phyloP scores from a whole-genome alignment of 2,329 filamentous ascomycete genomes.

The Trichoderma aggressivum region DNA sequence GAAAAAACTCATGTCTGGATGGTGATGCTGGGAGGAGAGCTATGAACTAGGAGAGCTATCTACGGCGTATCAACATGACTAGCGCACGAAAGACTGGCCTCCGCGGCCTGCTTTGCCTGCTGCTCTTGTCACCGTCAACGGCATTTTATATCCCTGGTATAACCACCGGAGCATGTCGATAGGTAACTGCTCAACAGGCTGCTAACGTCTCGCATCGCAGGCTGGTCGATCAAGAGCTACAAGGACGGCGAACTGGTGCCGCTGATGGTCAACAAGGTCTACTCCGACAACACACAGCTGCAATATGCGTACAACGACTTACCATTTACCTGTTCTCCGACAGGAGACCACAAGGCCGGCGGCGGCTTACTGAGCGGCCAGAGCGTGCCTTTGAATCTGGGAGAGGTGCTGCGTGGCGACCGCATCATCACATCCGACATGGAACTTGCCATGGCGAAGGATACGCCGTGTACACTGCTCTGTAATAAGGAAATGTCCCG shows the following conservation, averaged over 20 bases:
- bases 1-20: background rate
- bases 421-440: conserved; percentile 83
- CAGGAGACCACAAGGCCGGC: conserved; percentile 61
- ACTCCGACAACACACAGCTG: conserved; percentile 84
- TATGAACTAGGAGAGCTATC: background rate
- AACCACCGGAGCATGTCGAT: conserved; percentile 23
- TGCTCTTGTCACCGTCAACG: conserved; percentile 38
- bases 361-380: conserved; percentile 70
- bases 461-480: conserved; percentile 68
- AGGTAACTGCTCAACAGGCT: background rate
- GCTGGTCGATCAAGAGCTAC: conserved; percentile 81
- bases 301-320: conserved; percentile 89
- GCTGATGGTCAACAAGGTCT: conserved; percentile 87
- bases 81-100: conserved; percentile 33
- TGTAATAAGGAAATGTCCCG: conserved; percentile 66
- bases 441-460: conserved; percentile 71
- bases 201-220: conserved; percentile 35
- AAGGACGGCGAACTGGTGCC: conserved; percentile 72
- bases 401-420: conserved; percentile 83
- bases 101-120: conserved; percentile 42
- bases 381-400: conserved; percentile 77
- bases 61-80: conserved; percentile 22
- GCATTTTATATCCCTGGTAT: conserved; percentile 86
- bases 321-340: conserved; percentile 80
- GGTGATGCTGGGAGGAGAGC: background rate